A percentile compares a stretch with the other conserved stretches of the same genome.
Conservation (phyloP, 2,329 filamentous ascomycete species). For the Epichloe bromicola region DNA sequence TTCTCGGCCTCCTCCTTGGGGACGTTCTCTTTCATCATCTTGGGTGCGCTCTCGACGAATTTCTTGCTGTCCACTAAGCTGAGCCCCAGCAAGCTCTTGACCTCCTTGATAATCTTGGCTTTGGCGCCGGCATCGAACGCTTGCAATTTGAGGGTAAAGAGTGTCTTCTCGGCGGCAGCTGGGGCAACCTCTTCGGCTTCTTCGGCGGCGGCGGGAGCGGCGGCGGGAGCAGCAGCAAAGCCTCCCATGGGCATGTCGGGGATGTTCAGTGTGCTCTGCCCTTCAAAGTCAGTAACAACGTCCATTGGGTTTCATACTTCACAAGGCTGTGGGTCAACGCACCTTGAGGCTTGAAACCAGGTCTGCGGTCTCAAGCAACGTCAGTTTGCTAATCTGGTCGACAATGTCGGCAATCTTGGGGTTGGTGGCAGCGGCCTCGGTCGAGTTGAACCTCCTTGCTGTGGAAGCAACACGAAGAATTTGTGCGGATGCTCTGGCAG, state of each 20-base stretch:
- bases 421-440: conserved; percentile 56
- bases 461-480: conserved; percentile 29
- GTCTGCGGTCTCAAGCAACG: conserved; percentile 91
- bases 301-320: neutral
- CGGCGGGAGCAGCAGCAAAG: conserved; percentile 57
- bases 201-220: conserved; percentile 52
- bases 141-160: conserved; percentile 92
- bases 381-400: conserved; percentile 97
- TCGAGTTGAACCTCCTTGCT: conserved; percentile 76
- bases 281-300: conserved; percentile 1
- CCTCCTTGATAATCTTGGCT: conserved; percentile 99
- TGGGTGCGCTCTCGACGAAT: conserved; percentile 96
- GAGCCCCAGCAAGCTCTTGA: conserved; percentile 90
- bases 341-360: conserved; percentile 94
- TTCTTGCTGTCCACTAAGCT: conserved; percentile 99
- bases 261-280: conserved; percentile 84
- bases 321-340: conserved; percentile 9
- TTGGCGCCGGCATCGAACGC: conserved; percentile 80
- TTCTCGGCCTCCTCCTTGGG: conserved; percentile 99
- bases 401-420: conserved; percentile 93
- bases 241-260: conserved; percentile 92
- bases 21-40: conserved; percentile 97
- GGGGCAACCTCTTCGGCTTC: conserved; percentile 83
- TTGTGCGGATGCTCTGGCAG: conserved; percentile 36
- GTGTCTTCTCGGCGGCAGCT: conserved; percentile 84